A percentile compares a stretch with the other conserved stretches of the same genome.
These are phyloP conservation scores for Cryptosporidium meleagridis DNA, from an alignment of 169 alveolate genomes.

Conservation along the genomic window DNA sequence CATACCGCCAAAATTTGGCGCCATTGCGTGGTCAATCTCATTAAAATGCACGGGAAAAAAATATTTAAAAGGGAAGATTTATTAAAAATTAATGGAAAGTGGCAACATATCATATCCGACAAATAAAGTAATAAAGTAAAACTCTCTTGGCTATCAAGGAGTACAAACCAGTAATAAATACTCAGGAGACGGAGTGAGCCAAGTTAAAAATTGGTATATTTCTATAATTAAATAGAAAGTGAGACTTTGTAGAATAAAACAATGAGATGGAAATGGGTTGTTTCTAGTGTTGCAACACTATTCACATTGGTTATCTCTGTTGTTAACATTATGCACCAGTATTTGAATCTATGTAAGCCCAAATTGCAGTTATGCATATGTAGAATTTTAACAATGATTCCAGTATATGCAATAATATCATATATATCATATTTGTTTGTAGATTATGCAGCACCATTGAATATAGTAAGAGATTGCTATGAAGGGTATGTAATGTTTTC, in stretches of 20 bases:
- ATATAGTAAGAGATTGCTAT: constrained; percentile 65
- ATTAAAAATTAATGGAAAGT: neutral
- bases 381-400: constrained; percentile 65
- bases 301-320: constrained; percentile 45
- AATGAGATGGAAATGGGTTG: constrained; percentile 56
- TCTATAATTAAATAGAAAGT: neutral
- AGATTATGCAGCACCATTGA: constrained; percentile 20
- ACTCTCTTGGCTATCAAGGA: neutral
- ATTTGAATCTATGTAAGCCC: constrained; percentile 30
- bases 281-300: constrained; percentile 42
- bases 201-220: neutral
- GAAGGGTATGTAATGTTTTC: constrained; percentile 68
- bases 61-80: neutral
- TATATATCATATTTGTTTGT: constrained; percentile 28
- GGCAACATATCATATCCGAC: neutral
- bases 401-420: constrained; percentile 66
- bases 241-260: neutral
- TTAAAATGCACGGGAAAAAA: constrained; percentile 1
- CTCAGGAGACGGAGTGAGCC: neutral
- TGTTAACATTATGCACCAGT: constrained; percentile 49
- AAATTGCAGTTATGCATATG: constrained; percentile 60
- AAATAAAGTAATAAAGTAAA: neutral
- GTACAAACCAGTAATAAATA: neutral
- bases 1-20: constrained; percentile 40
- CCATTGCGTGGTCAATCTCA: constrained; percentile 26